A percentile compares a stretch with the other conserved stretches of the same genome.
Evolutionary conservation across 2,329 filamentous ascomycete species (phyloP).

Genomic region (Sporothrix sp.): DNA sequence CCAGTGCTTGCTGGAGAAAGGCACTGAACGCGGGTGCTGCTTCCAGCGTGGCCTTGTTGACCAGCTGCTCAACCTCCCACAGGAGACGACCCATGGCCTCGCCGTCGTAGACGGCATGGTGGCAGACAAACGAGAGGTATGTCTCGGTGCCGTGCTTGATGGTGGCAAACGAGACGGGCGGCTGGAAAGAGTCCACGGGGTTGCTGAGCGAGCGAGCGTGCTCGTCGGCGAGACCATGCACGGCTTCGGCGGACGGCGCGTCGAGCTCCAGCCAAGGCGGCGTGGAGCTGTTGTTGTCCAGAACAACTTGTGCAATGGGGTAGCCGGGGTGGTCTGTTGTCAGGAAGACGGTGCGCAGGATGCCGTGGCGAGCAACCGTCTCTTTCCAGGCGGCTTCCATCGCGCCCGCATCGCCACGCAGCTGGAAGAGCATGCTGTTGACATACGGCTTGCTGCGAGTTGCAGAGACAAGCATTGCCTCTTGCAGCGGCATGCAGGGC

Average conservation of each 20-base stretch:
- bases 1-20: slow-evolving; percentile 53
- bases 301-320: slow-evolving; percentile 64
- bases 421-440: slow-evolving; percentile 58
- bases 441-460: slow-evolving; percentile 48
- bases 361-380: slow-evolving; percentile 58
- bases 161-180: slow-evolving; percentile 37
- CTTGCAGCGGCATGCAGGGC: slow-evolving; percentile 79
- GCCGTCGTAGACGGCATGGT: slow-evolving; percentile 84
- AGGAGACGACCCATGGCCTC: slow-evolving; percentile 63
- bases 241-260: neutral
- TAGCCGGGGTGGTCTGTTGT: slow-evolving; percentile 49
- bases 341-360: slow-evolving; percentile 68
- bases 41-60: slow-evolving; percentile 21
- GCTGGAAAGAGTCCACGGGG: slow-evolving; percentile 34
- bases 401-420: slow-evolving; percentile 39
- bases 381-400: slow-evolving; percentile 53
- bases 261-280: slow-evolving; percentile 30
- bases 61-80: slow-evolving; percentile 56
- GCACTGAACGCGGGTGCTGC: slow-evolving; percentile 45
- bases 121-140: slow-evolving; percentile 45
- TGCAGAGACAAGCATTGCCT: slow-evolving; percentile 67
- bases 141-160: slow-evolving; percentile 24
- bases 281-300: slow-evolving; percentile 36
- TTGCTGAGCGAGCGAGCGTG: slow-evolving; percentile 32
- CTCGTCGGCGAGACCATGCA: slow-evolving; percentile 29